These are phyloP conservation scores for Debaryomyces castellii DNA, from an alignment of 805 yeast species.

Conservation along the genomic window DNA sequence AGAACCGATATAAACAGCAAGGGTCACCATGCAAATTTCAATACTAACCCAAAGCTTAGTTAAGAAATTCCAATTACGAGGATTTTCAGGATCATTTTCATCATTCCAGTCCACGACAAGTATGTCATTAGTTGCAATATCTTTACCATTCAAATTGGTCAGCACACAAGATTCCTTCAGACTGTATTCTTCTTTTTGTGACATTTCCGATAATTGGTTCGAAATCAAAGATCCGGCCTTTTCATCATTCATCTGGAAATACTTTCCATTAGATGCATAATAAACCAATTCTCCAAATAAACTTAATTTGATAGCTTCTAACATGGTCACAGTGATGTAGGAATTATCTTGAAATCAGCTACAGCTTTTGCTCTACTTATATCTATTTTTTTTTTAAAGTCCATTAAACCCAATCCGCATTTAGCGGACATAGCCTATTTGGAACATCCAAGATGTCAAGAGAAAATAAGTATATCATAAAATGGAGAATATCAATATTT, in stretches of 20 bases:
- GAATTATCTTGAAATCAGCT: too few species aligned
- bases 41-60: conserved; percentile 34
- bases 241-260: conserved; percentile 27
- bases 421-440: too few species aligned
- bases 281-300: conserved; percentile 29
- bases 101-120: conserved; percentile 25
- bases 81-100: conserved; percentile 49
- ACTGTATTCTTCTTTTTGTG: too few species aligned
- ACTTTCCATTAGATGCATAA: conserved; percentile 23
- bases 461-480: too few species aligned
- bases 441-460: too few species aligned
- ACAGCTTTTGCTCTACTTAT: too few species aligned
- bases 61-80: conserved; percentile 48
- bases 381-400: too few species aligned
- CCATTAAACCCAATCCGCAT: too few species aligned
- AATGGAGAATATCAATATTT: too few species aligned
- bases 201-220: background rate
- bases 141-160: background rate
- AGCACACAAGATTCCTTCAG: background rate
- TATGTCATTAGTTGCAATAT: conserved; percentile 4
- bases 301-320: conserved; percentile 6
- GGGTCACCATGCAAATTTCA: conserved; percentile 42
- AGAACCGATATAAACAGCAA: conserved; percentile 51
- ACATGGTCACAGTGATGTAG: background rate
- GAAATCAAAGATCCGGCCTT: background rate